These are phyloP conservation scores for Endocarpon pusillum DNA, from an alignment of 495 filamentous ascomycete genomes.

Conservation along the genomic window DNA sequence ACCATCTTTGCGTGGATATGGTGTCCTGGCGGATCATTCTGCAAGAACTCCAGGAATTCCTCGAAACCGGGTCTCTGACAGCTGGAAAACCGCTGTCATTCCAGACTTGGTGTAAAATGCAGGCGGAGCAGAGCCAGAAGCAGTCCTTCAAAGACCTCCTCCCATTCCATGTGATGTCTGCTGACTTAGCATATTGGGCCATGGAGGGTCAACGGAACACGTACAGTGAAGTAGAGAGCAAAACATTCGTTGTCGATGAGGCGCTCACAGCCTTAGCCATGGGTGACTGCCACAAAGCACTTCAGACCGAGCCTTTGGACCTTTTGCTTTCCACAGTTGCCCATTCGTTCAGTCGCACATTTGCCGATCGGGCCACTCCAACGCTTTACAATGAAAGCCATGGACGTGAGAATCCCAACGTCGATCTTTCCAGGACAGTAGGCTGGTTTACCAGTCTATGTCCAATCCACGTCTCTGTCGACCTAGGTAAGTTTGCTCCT, in stretches of 20 bases:
- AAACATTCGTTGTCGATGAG: constrained; percentile 28
- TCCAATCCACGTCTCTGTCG: no score
- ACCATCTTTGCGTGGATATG: constrained; percentile 54
- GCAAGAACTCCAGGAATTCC: constrained; percentile 45
- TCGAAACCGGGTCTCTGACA: constrained; percentile 20
- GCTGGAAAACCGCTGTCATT: constrained; percentile 34
- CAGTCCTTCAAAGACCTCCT: no score
- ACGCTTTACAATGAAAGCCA: constrained; percentile 41
- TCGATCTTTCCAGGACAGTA: constrained; percentile 41
- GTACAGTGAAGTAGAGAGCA: constrained; percentile 31
- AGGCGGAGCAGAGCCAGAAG: constrained; percentile 25
- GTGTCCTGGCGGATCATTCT: constrained; percentile 55
- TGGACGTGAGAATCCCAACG: constrained; percentile 33
- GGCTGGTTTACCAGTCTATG: constrained; percentile 46
- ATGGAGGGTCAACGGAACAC: constrained; percentile 27
- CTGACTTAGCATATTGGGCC: no score
- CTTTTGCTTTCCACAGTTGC: constrained; percentile 34
- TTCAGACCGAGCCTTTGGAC: constrained; percentile 36
- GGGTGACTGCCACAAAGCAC: constrained; percentile 25
- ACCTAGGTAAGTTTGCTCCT: no score
- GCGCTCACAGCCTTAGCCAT: constrained; percentile 25
- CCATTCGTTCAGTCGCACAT: constrained; percentile 30
- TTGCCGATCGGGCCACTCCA: constrained; percentile 34
- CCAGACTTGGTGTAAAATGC: constrained; percentile 40
- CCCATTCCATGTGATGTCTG: no score